Percentiles rank a stretch among this genome's conserved stretches.
Evolutionary conservation across 169 alveolate species (phyloP).

Genomic region (Plasmodium billcollinsi): DNA sequence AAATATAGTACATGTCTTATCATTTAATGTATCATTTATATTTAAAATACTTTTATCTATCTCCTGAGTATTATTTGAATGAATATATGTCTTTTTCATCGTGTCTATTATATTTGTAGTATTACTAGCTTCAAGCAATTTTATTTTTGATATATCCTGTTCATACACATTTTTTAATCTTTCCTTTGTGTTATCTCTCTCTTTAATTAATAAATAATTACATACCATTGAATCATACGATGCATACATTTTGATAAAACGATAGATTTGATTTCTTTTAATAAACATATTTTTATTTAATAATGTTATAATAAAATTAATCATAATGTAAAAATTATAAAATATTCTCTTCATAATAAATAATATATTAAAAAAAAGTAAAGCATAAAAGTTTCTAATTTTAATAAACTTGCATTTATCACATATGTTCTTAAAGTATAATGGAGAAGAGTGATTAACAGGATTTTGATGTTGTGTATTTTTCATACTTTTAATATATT

Average conservation of each 20-base stretch:
- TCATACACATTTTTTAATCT: not conserved
- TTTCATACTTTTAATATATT: conserved; percentile 14
- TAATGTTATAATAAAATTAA: conserved; percentile 40
- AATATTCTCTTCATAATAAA: conserved; percentile 66
- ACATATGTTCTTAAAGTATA: conserved; percentile 60
- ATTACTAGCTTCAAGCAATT: not conserved
- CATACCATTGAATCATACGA: conserved; percentile 3
- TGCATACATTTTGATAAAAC: conserved; percentile 16
- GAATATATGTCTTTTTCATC: not conserved
- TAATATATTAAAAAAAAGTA: conserved; percentile 54
- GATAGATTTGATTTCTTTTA: conserved; percentile 24
- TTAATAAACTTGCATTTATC: conserved; percentile 66
- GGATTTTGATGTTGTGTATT: conserved; percentile 5
- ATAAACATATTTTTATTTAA: conserved; percentile 53
- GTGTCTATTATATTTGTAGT: not conserved
- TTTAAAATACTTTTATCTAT: no score
- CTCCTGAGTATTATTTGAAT: no score
- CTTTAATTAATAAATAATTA: conserved; percentile 7
- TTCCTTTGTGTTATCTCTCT: not conserved
- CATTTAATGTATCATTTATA: no score
- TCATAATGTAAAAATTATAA: conserved; percentile 37
- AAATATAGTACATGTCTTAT: no score
- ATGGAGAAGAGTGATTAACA: conserved; percentile 36
- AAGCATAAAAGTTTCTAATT: conserved; percentile 23
- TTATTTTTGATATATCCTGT: not conserved